Evolutionary conservation across 331 rosid species (phyloP).

Genomic region (Spiraea crenata): DNA sequence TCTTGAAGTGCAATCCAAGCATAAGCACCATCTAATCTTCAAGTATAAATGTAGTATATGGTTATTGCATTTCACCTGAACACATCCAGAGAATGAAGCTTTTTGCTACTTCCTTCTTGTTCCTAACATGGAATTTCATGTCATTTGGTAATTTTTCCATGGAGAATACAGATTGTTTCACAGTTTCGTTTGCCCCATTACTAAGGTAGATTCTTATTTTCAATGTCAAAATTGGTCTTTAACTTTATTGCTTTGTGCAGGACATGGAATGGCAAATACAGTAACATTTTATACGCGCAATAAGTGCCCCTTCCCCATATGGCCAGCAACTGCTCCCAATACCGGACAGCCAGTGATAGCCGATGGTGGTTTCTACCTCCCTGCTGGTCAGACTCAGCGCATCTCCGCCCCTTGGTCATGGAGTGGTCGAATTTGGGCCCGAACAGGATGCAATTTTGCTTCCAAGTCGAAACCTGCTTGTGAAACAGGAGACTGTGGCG

Average conservation of each 20-base stretch:
- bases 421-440: constrained; percentile 87
- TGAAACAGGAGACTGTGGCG: constrained; percentile 89
- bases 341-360: constrained; percentile 67
- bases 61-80: constrained; percentile 10
- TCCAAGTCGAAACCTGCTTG: constrained; percentile 51
- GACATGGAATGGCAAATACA: constrained; percentile 42
- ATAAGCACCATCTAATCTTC: not conserved
- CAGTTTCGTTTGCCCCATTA: not conserved
- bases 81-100: constrained; percentile 41
- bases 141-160: constrained; percentile 43
- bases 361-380: constrained; percentile 77
- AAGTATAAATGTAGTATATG: constrained; percentile 11
- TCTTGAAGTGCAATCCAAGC: constrained; percentile 62
- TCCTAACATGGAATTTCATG: constrained; percentile 33
- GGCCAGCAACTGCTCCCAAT: constrained; percentile 94
- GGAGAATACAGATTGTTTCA: not conserved
- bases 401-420: constrained; percentile 63
- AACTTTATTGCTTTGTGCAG: constrained; percentile 27
- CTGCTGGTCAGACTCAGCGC: constrained; percentile 41
- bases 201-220: not conserved
- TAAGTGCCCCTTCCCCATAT: constrained; percentile 73
- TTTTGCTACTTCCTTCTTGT: constrained; percentile 26
- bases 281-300: constrained; percentile 57
- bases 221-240: not conserved
- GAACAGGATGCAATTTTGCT: constrained; percentile 72